phyloP scores from a whole-genome alignment of 768 basidiomycete genomes.

The Bullera alba region DNA sequence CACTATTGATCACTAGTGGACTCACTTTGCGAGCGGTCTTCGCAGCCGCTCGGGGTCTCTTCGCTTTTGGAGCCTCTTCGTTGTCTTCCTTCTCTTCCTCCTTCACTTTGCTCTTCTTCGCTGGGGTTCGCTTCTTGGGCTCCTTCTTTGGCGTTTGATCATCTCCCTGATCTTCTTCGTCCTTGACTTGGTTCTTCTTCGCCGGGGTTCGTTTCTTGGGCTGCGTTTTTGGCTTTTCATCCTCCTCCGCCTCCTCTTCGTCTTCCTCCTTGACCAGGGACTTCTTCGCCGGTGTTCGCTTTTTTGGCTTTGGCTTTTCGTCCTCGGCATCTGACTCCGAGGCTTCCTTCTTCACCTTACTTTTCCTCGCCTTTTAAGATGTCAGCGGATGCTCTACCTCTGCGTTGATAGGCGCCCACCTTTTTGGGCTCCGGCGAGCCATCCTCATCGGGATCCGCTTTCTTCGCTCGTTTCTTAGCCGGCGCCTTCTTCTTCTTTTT shows the following conservation, averaged over 20 bases:
- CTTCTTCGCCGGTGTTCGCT: slow-evolving; percentile 46
- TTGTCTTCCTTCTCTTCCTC: neutral
- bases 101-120: neutral
- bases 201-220: neutral
- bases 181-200: neutral
- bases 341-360: neutral
- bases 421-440: slow-evolving; percentile 34
- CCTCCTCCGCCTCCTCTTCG: slow-evolving; percentile 1
- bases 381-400: neutral
- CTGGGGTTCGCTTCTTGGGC: neutral
- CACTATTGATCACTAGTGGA: too few relatives aligned
- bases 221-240: slow-evolving; percentile 3
- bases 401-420: slow-evolving; percentile 13
- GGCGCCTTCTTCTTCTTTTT: slow-evolving; percentile 4
- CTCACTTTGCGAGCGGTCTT: too few relatives aligned
- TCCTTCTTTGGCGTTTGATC: slow-evolving; percentile 1
- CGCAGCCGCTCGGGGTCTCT: neutral
- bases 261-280: neutral
- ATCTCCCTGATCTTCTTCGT: neutral
- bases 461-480: slow-evolving; percentile 9
- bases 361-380: neutral
- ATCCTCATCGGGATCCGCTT: slow-evolving; percentile 19
- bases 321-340: slow-evolving; percentile 5
- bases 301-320: slow-evolving; percentile 44
- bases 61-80: neutral